Conservation (phyloP, 352 stramenopile species). For the Lagenidium sp. region DNA sequence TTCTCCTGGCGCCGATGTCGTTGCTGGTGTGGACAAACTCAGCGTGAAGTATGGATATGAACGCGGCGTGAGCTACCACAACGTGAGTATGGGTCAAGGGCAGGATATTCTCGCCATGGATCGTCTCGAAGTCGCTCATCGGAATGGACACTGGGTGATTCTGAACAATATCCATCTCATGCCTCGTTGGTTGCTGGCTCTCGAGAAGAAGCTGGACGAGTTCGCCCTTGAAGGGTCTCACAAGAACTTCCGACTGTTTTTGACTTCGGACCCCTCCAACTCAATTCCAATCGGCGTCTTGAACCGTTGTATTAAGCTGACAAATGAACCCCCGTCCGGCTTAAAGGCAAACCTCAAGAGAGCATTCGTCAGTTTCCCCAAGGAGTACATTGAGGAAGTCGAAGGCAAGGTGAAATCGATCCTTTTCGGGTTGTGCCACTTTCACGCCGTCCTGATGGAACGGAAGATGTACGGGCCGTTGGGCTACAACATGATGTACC, state of each 20-base stretch:
- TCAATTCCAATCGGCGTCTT: slow-evolving; percentile 94
- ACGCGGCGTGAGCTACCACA: slow-evolving; percentile 95
- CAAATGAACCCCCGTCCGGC: slow-evolving; percentile 92
- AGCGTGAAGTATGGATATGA: slow-evolving; percentile 94
- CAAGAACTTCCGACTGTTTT: slow-evolving; percentile 93
- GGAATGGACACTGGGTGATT: slow-evolving; percentile 97
- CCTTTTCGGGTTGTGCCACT: slow-evolving; percentile 96
- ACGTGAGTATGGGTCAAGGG: slow-evolving; percentile 97
- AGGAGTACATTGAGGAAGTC: slow-evolving; percentile 94
- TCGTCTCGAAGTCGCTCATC: slow-evolving; percentile 90
- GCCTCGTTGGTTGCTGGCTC: slow-evolving; percentile 92
- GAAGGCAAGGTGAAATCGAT: slow-evolving; percentile 96
- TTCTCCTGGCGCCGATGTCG: slow-evolving; percentile 93
- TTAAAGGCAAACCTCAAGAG: slow-evolving; percentile 96
- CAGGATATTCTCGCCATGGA: slow-evolving; percentile 95
- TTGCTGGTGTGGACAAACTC: slow-evolving; percentile 92
- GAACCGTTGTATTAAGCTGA: slow-evolving; percentile 96
- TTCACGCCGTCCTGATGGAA: slow-evolving; percentile 97
- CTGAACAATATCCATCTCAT: slow-evolving; percentile 98
- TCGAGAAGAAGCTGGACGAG: slow-evolving; percentile 97
- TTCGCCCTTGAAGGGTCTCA: slow-evolving; percentile 91
- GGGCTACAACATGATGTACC: slow-evolving; percentile 99
- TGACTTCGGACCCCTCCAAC: slow-evolving; percentile 92
- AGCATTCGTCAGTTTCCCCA: slow-evolving; percentile 93
- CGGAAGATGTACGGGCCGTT: slow-evolving; percentile 96